Base-by-base conservation (phyloP, 805 yeast species). In the Sugiyamaella marilandica region DNA sequence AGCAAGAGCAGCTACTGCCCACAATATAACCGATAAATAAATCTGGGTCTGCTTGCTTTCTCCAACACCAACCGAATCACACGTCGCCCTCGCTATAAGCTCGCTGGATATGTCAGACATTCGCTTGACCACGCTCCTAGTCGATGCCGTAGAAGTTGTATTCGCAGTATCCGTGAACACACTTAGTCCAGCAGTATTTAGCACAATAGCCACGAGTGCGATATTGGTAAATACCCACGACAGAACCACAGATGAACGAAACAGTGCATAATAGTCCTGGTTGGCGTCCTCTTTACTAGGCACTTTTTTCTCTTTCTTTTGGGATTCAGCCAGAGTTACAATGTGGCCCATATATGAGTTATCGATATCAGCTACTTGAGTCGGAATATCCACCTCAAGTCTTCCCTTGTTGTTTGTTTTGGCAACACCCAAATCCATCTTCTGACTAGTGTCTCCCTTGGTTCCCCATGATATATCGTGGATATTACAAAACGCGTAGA, bases 401-500 rank as follows among this genome's bases (percentile, higher is more conserved):
- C 82, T 82, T 60, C 86, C 89, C 52, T 78, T 82, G 50, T 74
- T 78, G 37, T 78, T 76, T 2, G 87, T 77, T 62, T 84, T 87
- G 21, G 96, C 97, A 44, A 84, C 82, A 55, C 97, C 98, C 62
- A 94, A 75, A 68, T 79, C 95, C 70, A 74, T 80, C 65, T 74
- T 81, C 65, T 45, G 81, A 14, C 62, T 77, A 10, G 81, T 82
- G 48, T 84, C 88, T 46, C 96, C 96, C 68, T 91, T 88, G 2
- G 96, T 92, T 67, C 98, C 98, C 98, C 98, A 92, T 5, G 97
- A 87, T 46, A 92, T 83, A 73, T 92, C 99, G 68, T 92, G 96
- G 55, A 92, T 85, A 70, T 92, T 92, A 74, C 97, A 91, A 68
- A 92, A 91, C 2, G 98, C 96, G 70, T 92, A 92, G 56, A 92